Percentiles rank a stretch among this genome's conserved stretches.
These are phyloP conservation scores for Aspergillus sp. DNA, from an alignment of 2,329 filamentous ascomycete species.

Conservation along the genomic window DNA sequence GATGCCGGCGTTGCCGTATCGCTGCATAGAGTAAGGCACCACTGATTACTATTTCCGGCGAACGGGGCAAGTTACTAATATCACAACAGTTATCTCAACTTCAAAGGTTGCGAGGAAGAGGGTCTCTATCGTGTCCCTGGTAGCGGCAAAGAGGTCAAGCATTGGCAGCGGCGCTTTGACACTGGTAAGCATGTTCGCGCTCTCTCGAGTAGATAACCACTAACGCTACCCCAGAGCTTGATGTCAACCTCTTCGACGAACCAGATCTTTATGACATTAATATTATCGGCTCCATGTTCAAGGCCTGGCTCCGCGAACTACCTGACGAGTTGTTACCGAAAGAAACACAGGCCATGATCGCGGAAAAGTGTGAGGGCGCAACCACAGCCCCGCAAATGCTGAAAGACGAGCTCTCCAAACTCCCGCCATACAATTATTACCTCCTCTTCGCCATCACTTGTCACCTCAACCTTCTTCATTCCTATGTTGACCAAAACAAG, in stretches of 20 bases:
- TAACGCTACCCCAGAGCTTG: slow-evolving; percentile 60
- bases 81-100: slow-evolving; percentile 72
- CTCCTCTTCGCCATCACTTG: slow-evolving; percentile 96
- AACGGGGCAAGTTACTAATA: slow-evolving; percentile 12
- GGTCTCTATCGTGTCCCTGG: slow-evolving; percentile 91
- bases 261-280: slow-evolving; percentile 92
- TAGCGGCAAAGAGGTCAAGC: slow-evolving; percentile 84
- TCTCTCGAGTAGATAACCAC: background rate
- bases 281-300: slow-evolving; percentile 93
- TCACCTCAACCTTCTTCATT: slow-evolving; percentile 86
- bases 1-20: slow-evolving; percentile 96
- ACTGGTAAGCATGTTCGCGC: slow-evolving; percentile 57
- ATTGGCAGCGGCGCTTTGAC: slow-evolving; percentile 90
- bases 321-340: slow-evolving; percentile 93
- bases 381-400: slow-evolving; percentile 80
- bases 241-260: slow-evolving; percentile 87
- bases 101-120: slow-evolving; percentile 90
- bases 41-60: background rate
- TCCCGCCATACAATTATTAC: slow-evolving; percentile 98
- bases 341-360: slow-evolving; percentile 73
- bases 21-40: slow-evolving; percentile 74
- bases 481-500: slow-evolving; percentile 93
- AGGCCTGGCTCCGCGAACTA: slow-evolving; percentile 92
- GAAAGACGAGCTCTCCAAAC: slow-evolving; percentile 84
- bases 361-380: slow-evolving; percentile 74